Percentiles rank a stretch among this genome's conserved stretches.
Conservation (phyloP, 2,329 filamentous ascomycete species). For the Neocatenulostroma microsporum region DNA sequence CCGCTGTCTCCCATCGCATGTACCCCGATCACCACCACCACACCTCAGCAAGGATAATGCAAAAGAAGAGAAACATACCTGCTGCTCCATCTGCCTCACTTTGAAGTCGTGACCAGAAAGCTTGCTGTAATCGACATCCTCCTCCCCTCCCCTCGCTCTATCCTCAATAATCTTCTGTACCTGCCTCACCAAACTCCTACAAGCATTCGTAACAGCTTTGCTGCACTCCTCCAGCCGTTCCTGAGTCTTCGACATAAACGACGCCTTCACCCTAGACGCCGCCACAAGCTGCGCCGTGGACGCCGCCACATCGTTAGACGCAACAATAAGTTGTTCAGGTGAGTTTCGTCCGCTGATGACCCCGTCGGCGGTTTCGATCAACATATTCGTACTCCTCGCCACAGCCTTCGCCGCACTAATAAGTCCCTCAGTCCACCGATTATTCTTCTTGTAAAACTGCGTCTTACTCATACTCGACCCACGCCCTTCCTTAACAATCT, state of each 20-base stretch:
- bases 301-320: conserved; percentile 92
- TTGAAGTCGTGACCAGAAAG: conserved; percentile 95
- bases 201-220: conserved; percentile 86
- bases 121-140: conserved; percentile 78
- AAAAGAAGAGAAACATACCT: conserved; percentile 54
- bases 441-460: conserved; percentile 99
- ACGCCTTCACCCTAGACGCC: conserved; percentile 90
- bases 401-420: conserved; percentile 97
- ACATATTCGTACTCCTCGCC: conserved; percentile 81
- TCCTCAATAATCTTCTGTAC: conserved; percentile 92
- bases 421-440: conserved; percentile 95
- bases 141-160: conserved; percentile 67
- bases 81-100: conserved; percentile 97
- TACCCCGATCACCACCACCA: conserved; percentile 7
- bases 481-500: conserved; percentile 89
- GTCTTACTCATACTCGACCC: conserved; percentile 68
- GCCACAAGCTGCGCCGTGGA: conserved; percentile 95
- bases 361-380: conserved; percentile 96
- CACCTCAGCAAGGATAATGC: neutral
- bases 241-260: conserved; percentile 96
- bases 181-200: conserved; percentile 78
- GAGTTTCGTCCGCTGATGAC: conserved; percentile 87
- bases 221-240: conserved; percentile 83
- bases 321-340: conserved; percentile 94
- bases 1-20: too few species aligned